Base-by-base conservation (phyloP, 1,284 basidiomycete genomes). In the Stygiomarasmius scandens region DNA sequence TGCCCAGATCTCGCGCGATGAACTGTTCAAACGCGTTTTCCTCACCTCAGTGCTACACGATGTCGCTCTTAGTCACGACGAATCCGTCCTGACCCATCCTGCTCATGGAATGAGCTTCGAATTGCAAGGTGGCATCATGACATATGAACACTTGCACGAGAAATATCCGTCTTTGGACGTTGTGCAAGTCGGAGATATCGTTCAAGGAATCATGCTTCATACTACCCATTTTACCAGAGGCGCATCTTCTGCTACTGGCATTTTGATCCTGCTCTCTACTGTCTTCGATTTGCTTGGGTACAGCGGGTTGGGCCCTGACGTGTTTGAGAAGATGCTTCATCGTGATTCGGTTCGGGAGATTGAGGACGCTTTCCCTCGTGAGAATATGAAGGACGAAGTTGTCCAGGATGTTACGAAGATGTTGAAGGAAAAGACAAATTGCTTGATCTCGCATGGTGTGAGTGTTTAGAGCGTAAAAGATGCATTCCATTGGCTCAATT, bases 71-170 rank as follows among this genome's bases (percentile, higher is more conserved):
- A 62, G 59, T n/a, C 49, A 46, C 22, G 27, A 57, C 49, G 36
- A 43, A n/a, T 23, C 54, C 27, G 45, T 57, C 10, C 51, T 55
- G 5, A 38, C 27, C 12, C 63, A 66, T 25, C 64, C 64, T 8
- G 63, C 64, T 34, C 59, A 63, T 45, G 63, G 58, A 8, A 66
- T 64, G 65, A 61, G 49, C 27, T 64, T 64, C 57, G 63, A 64
- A 51, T 29, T 66, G 11, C 62, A 62, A 12, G 63, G 63, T 0
- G 64, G 60, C 10, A 62, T 66, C 32, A 61, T 66, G 58, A 62
- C 55, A n/a, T 66, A 63, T 38, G 63, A 63, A 20, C 63, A 66
- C 34, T 53, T 66, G 8, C 57, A 60, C 19, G 32, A 36, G 9
- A 48, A 49, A 2, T 62, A 63, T 23, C 61, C 63, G 0, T 60